phyloP scores from a whole-genome alignment of 2,329 filamentous ascomycete species.

The Celoporthe dispersa region DNA sequence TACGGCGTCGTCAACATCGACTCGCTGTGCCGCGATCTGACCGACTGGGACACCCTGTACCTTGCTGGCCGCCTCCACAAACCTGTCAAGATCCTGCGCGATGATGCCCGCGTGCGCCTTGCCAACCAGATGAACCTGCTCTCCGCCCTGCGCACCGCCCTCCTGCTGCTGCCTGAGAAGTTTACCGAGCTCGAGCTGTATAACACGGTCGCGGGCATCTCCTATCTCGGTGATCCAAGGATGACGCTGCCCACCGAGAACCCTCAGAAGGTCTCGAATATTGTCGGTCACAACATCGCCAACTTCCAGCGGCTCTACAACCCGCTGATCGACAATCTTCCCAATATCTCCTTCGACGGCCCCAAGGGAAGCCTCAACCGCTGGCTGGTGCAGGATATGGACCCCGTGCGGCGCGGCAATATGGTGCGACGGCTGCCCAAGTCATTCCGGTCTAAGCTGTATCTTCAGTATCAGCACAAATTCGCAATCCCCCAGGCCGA shows the following conservation, averaged over 20 bases:
- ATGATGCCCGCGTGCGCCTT: slow-evolving; percentile 88
- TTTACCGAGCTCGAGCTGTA: slow-evolving; percentile 92
- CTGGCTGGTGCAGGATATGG: slow-evolving; percentile 85
- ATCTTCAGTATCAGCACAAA: slow-evolving; percentile 93
- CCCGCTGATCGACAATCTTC: slow-evolving; percentile 85
- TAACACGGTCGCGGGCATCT: slow-evolving; percentile 87
- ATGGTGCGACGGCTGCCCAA: slow-evolving; percentile 93
- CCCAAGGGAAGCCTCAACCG: slow-evolving; percentile 68
- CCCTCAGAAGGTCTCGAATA: slow-evolving; percentile 89
- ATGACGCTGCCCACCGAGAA: slow-evolving; percentile 92
- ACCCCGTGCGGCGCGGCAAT: slow-evolving; percentile 85
- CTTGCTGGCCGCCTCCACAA: slow-evolving; percentile 96
- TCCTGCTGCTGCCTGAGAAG: slow-evolving; percentile 79
- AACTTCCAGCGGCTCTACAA: slow-evolving; percentile 93
- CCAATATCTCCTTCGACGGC: slow-evolving; percentile 82
- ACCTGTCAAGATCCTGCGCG: slow-evolving; percentile 94
- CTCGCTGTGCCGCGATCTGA: slow-evolving; percentile 84
- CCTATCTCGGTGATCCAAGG: slow-evolving; percentile 93
- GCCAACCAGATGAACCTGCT: slow-evolving; percentile 96
- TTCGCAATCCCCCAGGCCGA: slow-evolving; percentile 83
- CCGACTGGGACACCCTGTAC: slow-evolving; percentile 92
- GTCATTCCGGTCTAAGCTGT: slow-evolving; percentile 84
- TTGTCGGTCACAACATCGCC: slow-evolving; percentile 86
- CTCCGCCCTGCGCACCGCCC: slow-evolving; percentile 85
- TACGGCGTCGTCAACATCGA: slow-evolving; percentile 96